phyloP scores from a whole-genome alignment of 768 basidiomycete genomes.

The Lactifluus rugatus region DNA sequence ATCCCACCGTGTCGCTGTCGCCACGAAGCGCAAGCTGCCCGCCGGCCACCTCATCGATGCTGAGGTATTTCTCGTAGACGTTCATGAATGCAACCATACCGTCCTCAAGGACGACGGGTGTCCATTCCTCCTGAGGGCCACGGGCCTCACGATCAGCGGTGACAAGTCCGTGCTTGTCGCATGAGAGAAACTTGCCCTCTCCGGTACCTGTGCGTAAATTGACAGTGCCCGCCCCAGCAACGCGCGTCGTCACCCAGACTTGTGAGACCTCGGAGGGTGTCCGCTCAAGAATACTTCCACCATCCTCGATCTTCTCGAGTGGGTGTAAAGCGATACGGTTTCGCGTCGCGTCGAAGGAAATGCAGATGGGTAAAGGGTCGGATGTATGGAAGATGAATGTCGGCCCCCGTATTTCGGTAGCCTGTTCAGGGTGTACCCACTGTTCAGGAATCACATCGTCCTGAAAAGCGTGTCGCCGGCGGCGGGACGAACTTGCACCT shows the following conservation, averaged over 20 bases:
- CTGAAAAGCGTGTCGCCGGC: slow-evolving; percentile 39
- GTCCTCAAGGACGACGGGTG: slow-evolving; percentile 68
- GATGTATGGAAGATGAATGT: slow-evolving; percentile 79
- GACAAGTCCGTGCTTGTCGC: slow-evolving; percentile 77
- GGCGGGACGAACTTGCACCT: slow-evolving; percentile 35
- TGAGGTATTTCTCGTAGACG: slow-evolving; percentile 80
- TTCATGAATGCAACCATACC: slow-evolving; percentile 86
- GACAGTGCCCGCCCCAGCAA: slow-evolving; percentile 75
- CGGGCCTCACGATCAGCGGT: slow-evolving; percentile 80
- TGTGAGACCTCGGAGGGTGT: slow-evolving; percentile 75
- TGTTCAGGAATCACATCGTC: slow-evolving; percentile 62
- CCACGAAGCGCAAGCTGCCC: slow-evolving; percentile 68
- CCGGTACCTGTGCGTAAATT: slow-evolving; percentile 83
- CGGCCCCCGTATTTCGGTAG: slow-evolving; percentile 75
- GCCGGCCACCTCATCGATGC: slow-evolving; percentile 80
- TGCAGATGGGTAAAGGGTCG: slow-evolving; percentile 63
- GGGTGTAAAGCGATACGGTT: slow-evolving; percentile 57
- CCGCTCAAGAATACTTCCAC: slow-evolving; percentile 45
- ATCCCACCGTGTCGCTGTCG: slow-evolving; percentile 79
- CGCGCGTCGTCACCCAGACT: slow-evolving; percentile 84
- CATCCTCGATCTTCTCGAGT: slow-evolving; percentile 53
- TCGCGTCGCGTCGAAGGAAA: slow-evolving; percentile 72
- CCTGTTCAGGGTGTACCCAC: slow-evolving; percentile 68
- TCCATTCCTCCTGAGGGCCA: slow-evolving; percentile 93
- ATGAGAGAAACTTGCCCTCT: slow-evolving; percentile 84